phyloP scores from a whole-genome alignment of 257 asterid species.

The Solanum megistacrolobum region DNA sequence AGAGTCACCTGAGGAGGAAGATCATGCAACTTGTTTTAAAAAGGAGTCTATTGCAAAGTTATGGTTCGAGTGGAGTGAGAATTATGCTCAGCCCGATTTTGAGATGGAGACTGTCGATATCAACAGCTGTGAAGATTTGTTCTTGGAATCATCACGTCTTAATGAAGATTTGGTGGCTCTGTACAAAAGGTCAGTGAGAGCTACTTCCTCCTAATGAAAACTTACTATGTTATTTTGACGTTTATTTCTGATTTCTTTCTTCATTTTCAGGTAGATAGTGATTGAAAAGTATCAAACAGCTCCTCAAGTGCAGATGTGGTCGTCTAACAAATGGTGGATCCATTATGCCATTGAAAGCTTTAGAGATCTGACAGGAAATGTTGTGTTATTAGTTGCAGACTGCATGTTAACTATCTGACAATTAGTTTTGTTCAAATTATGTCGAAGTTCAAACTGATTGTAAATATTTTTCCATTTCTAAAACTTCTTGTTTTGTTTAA shows the following conservation, averaged over 20 bases:
- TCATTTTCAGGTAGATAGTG: constrained; percentile 30
- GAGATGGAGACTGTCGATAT: constrained; percentile 63
- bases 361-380: not conserved
- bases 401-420: not conserved
- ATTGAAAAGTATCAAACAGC: not conserved
- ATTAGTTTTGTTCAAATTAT: not conserved
- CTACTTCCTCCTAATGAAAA: not conserved
- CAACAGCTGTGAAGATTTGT: constrained; percentile 43
- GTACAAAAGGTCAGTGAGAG: constrained; percentile 33
- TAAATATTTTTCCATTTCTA: not conserved
- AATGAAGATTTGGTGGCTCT: constrained; percentile 54
- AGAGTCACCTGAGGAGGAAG: constrained; percentile 75
- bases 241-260: not conserved
- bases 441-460: not conserved
- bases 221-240: not conserved
- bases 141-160: constrained; percentile 55
- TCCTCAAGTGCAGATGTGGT: not conserved
- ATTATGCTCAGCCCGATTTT: constrained; percentile 39
- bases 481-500: not conserved
- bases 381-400: not conserved
- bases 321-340: not conserved
- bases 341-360: not conserved
- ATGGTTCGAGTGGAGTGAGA: constrained; percentile 97
- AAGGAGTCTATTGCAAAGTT: constrained; percentile 86
- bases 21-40: constrained; percentile 74